phyloP scores from a whole-genome alignment of 805 yeast genomes.

The Candida coleopterorum region DNA sequence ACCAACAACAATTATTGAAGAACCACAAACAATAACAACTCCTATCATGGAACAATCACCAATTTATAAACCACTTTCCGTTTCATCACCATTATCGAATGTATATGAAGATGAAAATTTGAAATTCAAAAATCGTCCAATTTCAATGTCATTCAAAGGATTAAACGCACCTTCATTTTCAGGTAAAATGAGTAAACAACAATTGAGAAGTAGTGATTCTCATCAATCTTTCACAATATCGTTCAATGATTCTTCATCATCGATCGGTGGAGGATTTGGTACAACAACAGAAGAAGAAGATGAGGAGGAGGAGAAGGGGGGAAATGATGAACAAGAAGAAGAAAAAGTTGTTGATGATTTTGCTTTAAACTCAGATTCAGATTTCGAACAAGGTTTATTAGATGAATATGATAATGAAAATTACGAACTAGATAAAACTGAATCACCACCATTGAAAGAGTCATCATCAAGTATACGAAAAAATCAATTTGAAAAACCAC shows the following conservation, averaged over 20 bases:
- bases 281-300: conserved; percentile 28
- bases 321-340: conserved; percentile 4
- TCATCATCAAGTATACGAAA: conserved; percentile 1
- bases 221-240: conserved; percentile 40
- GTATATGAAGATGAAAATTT: conserved; percentile 13
- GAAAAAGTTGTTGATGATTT: conserved; percentile 11
- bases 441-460: not conserved
- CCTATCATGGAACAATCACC: not conserved
- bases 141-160: conserved; percentile 58
- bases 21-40: not conserved
- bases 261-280: conserved; percentile 35
- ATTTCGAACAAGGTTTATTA: conserved; percentile 5
- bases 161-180: conserved; percentile 55
- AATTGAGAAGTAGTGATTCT: conserved; percentile 31
- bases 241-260: conserved; percentile 27
- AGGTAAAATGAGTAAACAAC: conserved; percentile 22
- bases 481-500: conserved; percentile 4
- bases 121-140: conserved; percentile 26
- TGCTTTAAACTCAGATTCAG: conserved; percentile 1
- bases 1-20: conserved; percentile 5
- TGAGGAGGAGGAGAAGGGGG: conserved; percentile 19
- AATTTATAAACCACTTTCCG: not conserved
- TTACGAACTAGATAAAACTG: conserved; percentile 1
- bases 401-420: conserved; percentile 7
- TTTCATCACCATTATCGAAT: conserved; percentile 17